These are phyloP conservation scores for Obba rivulosa DNA, from an alignment of 768 basidiomycete genomes.

Conservation along the genomic window DNA sequence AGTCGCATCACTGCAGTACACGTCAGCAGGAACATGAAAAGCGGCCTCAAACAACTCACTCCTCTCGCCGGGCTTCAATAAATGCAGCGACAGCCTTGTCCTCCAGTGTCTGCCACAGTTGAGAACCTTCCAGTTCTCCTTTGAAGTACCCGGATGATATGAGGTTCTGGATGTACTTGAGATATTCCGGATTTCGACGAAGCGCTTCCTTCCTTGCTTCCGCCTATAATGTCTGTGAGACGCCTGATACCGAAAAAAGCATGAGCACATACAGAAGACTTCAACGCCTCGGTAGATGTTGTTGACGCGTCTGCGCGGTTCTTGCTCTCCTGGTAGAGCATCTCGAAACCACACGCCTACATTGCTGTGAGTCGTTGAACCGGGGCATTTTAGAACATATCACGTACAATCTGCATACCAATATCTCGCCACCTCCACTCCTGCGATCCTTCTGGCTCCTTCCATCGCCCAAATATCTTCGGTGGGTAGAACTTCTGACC, in stretches of 20 bases:
- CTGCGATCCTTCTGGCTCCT: conserved; percentile 52
- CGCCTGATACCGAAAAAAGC: conserved; percentile 18
- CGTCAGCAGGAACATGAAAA: background rate
- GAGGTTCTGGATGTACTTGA: conserved; percentile 65
- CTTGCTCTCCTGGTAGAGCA: conserved; percentile 86
- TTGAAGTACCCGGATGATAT: conserved; percentile 69
- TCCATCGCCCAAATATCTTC: conserved; percentile 77
- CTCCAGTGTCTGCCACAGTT: conserved; percentile 70
- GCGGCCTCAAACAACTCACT: conserved; percentile 48
- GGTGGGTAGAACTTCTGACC: conserved; percentile 93
- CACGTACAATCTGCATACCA: conserved; percentile 87
- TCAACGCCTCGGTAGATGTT: conserved; percentile 29
- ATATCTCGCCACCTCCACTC: conserved; percentile 79
- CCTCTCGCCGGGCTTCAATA: conserved; percentile 51
- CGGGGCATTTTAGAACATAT: background rate
- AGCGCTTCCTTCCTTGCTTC: conserved; percentile 65
- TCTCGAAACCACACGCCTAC: conserved; percentile 94
- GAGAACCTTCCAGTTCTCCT: conserved; percentile 71
- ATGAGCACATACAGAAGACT: conserved; percentile 34
- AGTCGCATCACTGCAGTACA: conserved; percentile 40
- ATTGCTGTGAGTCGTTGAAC: background rate
- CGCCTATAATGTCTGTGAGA: conserved; percentile 31
- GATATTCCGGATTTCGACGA: conserved; percentile 62
- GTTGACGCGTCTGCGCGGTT: conserved; percentile 39
- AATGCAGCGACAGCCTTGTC: conserved; percentile 64